Conservation (phyloP, 2,329 filamentous ascomycete species). For the Fusarium globosum region DNA sequence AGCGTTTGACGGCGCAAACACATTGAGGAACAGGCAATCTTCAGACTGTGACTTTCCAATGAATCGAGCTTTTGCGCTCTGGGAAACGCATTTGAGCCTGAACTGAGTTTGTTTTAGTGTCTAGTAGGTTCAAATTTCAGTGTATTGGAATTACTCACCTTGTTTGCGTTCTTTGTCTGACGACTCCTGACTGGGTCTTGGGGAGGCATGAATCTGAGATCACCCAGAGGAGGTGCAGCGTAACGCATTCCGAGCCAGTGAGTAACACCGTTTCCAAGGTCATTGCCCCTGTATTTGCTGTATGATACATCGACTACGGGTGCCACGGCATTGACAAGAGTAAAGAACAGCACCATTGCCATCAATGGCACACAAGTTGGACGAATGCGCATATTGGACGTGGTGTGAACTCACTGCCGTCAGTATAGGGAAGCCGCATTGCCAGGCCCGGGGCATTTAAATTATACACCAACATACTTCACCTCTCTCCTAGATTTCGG, state of each 20-base stretch:
- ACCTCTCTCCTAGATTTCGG: background rate
- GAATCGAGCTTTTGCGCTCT: constrained; percentile 23
- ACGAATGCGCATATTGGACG: background rate
- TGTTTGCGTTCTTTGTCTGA: constrained; percentile 62
- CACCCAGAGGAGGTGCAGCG: constrained; percentile 74
- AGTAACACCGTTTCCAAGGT: constrained; percentile 66
- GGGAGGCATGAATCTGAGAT: constrained; percentile 76
- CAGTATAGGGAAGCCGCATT: background rate
- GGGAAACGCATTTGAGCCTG: constrained; percentile 46
- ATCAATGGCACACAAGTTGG: background rate
- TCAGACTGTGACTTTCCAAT: constrained; percentile 57
- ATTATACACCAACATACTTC: background rate
- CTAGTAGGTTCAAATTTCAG: too few relatives aligned
- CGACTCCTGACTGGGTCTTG: constrained; percentile 65
- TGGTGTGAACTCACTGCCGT: background rate
- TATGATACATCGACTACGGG: constrained; percentile 71
- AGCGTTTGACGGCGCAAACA: constrained; percentile 68
- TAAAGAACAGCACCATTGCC: constrained; percentile 7
- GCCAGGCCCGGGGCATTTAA: background rate
- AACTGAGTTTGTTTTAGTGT: constrained; percentile 31
- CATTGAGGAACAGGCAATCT: constrained; percentile 76
- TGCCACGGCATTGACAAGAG: constrained; percentile 18
- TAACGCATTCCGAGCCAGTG: constrained; percentile 82
- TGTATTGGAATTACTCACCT: constrained; percentile 51
- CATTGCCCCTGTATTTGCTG: constrained; percentile 70